Base-by-base conservation (phyloP, 352 stramenopile species). In the Phytophthora rubi region DNA sequence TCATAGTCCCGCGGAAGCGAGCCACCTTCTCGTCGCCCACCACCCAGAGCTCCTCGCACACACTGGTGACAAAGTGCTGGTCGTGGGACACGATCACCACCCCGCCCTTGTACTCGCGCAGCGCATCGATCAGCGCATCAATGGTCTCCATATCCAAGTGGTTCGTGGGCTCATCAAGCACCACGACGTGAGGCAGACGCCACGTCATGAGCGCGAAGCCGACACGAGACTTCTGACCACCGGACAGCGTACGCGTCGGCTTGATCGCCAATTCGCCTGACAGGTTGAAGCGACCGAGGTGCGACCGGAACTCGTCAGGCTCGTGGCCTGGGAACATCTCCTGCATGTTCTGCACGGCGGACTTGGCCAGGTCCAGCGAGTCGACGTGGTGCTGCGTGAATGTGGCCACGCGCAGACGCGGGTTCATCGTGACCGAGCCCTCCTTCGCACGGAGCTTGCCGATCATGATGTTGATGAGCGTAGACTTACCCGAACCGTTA, bases 21-120 rank as follows among this genome's bases (percentile, higher is more conserved):
- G 75, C 56, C 39, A 96, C 89, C 68, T 94, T 90, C 59, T 90
- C 57, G 26, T 94, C 76, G 47, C 85, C 85, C 6, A 96, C 89
- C 52, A 96, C 89, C 95, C 95, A 99, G 5, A 99, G 77, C 76
- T 99, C 95, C 35, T 92, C 75, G 68, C 94, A 98, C 42, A 98
- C 91, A 65, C 97, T 96, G 48, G 94, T 98, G 70, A 99, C 96
- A 68, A 99, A 99, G 83, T 99, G 98, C 76, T 98, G 89, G 91
- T 99, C 97, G 82, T 99, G 97, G 3, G 94, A 98, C 16, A 99
- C 96, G 49, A 99, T 89, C 59, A 99, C 83, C 5, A 98, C 96
- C 67, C 94, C 97, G 52, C 98, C 98, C 65, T 97, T 97, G 91
- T 98, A 99, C 49, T 95, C 90, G 18, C 95, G 82, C 42, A 99